Evolutionary conservation across 2,329 filamentous ascomycete species (phyloP).

Genomic region (Nigrograna mackinnonii): DNA sequence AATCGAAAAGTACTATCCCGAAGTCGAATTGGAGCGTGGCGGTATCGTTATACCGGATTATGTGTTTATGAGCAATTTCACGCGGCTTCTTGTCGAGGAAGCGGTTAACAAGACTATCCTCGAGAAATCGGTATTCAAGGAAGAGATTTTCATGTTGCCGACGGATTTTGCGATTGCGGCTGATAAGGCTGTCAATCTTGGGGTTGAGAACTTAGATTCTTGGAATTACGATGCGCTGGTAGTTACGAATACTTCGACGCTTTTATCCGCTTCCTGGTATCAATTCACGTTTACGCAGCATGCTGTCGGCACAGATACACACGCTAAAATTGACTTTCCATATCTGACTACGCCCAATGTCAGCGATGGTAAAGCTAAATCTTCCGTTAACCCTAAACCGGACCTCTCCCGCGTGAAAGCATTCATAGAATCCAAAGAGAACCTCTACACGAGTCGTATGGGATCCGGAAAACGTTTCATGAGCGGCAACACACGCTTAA

Average conservation of each 20-base stretch:
- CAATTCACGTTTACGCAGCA: constrained; percentile 1
- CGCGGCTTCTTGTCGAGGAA: background rate
- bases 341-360: background rate
- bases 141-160: background rate
- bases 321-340: background rate
- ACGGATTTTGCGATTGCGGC: constrained; percentile 1
- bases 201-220: background rate
- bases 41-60: constrained; percentile 3
- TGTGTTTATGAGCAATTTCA: background rate
- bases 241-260: background rate
- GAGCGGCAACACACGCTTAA: constrained; percentile 2
- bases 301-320: background rate
- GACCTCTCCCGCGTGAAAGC: background rate
- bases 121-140: background rate
- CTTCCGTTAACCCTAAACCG: background rate
- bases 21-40: constrained; percentile 1
- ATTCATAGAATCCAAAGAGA: background rate
- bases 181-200: too few species aligned
- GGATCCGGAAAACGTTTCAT: background rate
- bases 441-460: background rate
- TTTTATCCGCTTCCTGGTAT: constrained; percentile 6
- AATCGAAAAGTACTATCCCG: constrained; percentile 2
- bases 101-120: background rate
- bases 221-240: constrained; percentile 4
- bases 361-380: background rate